phyloP scores from a whole-genome alignment of 305 asterid species.

The Euphrasia arctica region DNA sequence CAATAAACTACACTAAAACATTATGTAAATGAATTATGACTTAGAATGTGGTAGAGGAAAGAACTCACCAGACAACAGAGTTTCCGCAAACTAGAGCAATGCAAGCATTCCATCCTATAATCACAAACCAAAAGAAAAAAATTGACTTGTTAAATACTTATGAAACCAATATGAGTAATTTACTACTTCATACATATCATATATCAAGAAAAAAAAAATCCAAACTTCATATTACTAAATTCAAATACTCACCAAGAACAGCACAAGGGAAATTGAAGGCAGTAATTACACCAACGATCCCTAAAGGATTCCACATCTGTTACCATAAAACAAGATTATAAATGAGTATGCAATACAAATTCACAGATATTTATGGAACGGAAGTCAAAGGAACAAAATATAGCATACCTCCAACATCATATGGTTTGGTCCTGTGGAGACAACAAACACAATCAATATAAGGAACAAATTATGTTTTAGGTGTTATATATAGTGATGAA shows the following conservation, averaged over 20 bases:
- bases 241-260: conserved; percentile 75
- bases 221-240: conserved; percentile 8
- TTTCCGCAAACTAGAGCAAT: conserved; percentile 98
- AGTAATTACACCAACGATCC: conserved; percentile 91
- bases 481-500: background rate
- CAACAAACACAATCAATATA: conserved; percentile 9
- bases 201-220: background rate
- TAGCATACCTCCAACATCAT: conserved; percentile 93
- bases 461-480: conserved; percentile 2
- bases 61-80: conserved; percentile 83
- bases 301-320: conserved; percentile 99
- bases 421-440: conserved; percentile 86
- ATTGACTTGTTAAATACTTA: conserved; percentile 12
- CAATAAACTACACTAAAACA: conserved; percentile 4
- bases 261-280: conserved; percentile 99
- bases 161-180: conserved; percentile 14
- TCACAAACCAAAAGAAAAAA: conserved; percentile 22
- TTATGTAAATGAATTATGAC: conserved; percentile 3
- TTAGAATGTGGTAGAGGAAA: conserved; percentile 10
- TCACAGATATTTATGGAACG: conserved; percentile 1
- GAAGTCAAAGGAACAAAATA: conserved; percentile 26
- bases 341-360: conserved; percentile 6
- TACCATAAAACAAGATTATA: conserved; percentile 26
- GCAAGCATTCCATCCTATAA: conserved; percentile 98
- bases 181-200: background rate